Evolutionary conservation across 78 protist species (phyloP), one percentile per base, ranked within the genome.

Genomic region (Dictyostelium intermedium): DNA sequence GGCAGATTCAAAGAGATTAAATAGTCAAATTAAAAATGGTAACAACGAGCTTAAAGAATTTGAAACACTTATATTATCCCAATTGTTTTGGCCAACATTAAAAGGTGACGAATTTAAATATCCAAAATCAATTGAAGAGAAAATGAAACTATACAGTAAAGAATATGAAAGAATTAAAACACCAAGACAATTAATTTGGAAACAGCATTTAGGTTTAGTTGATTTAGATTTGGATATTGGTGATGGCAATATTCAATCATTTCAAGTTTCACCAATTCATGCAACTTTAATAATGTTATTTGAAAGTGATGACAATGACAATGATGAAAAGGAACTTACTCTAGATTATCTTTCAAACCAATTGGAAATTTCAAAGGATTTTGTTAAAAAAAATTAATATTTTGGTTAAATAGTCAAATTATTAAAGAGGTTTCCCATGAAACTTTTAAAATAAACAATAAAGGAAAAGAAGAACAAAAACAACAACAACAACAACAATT

Each of bases 51-150:
- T 3, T 7, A 14, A 27, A 5, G 47, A 35, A 43, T 34, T 91
- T 70, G 81, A 47, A 13, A 83, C 96, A 32, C 18, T 83, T 13
- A 84, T 97, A 30, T 14, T 85, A 23, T 96, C 98, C 23, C 32
- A 73, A 20, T 85, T 91, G 27, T 97, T 84, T 91, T 97, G 98
- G 98, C 98, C 98, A 23, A 45, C 80, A 37, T 45, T 97, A 5
- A 27, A 63, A n/a, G 87, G 83, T 16, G 95, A 92, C 37, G 27
- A 7, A 70, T 87, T 92, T 47, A 76, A 10, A 35, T 84, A 61
- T 41, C 97, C 84, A 5, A n/a, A 56, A n/a, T 16, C 25, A 8
- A 47, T 96, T 18, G 32, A 25, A 84, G n/a, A 27, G 16, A 45
- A 76, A 79, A 95, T 96, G 95, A 20, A 9, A 27, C n/a, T 47